Conservation (phyloP, 139 green algal genomes). For the Chlorella sorokiniana region DNA sequence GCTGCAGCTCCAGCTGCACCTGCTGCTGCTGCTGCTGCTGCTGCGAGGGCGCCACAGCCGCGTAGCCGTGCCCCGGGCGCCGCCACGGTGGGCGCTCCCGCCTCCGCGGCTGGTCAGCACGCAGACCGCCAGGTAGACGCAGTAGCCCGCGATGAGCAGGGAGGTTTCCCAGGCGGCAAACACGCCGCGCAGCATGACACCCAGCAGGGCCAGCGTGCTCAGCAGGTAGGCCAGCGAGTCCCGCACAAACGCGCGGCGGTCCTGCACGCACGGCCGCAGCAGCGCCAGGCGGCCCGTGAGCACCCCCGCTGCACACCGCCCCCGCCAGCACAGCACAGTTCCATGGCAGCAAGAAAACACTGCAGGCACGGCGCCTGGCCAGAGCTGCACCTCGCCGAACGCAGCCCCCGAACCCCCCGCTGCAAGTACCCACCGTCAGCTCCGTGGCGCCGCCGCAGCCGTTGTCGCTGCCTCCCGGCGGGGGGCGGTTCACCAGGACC, state of each 20-base stretch:
- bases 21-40: conserved; percentile 2
- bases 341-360: neutral
- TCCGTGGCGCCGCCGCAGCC: neutral
- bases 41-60: neutral
- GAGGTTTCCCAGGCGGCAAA: conserved; percentile 27
- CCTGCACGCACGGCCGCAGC: neutral
- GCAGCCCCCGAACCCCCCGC: neutral
- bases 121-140: conserved; percentile 39
- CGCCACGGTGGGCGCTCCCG: neutral
- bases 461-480: neutral
- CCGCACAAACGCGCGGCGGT: conserved; percentile 43
- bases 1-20: conserved; percentile 7
- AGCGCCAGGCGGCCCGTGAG: neutral
- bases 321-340: neutral
- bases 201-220: conserved; percentile 38
- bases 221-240: conserved; percentile 49
- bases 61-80: conserved; percentile 5
- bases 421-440: neutral
- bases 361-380: too few species aligned
- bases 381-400: too few species aligned
- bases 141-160: conserved; percentile 40
- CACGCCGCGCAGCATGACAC: conserved; percentile 33
- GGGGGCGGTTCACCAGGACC: conserved; percentile 26
- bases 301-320: neutral
- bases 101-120: conserved; percentile 19